Percentiles rank a stretch among this genome's conserved stretches.
Evolutionary conservation across 2,329 filamentous ascomycete species (phyloP).

Genomic region (Diaporthe ilicicola): DNA sequence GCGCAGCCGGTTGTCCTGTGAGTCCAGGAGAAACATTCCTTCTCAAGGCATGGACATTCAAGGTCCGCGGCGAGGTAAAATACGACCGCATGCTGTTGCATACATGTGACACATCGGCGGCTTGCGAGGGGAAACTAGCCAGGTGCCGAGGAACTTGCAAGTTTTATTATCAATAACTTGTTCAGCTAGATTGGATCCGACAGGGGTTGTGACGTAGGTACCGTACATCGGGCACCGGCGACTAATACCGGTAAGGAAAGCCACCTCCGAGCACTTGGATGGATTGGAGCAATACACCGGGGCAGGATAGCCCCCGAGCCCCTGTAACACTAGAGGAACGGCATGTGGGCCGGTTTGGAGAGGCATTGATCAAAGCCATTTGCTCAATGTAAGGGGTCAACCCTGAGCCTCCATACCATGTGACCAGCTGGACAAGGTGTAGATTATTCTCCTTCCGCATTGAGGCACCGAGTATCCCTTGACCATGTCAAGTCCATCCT

Average conservation of each 20-base stretch:
- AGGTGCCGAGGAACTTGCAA: slow-evolving; percentile 12
- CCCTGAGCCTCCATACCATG: neutral
- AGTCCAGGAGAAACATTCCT: neutral
- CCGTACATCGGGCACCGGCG: neutral
- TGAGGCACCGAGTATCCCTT: too few species aligned
- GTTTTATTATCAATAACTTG: neutral
- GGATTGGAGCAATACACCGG: neutral
- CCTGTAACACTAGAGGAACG: too few species aligned
- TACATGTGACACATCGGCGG: slow-evolving; percentile 11
- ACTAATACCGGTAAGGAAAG: neutral
- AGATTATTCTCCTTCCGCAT: too few species aligned
- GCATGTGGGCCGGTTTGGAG: neutral
- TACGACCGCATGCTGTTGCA: neutral
- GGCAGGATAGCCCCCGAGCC: too few species aligned
- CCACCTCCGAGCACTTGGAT: neutral
- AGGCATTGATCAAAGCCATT: too few species aligned
- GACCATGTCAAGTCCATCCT: too few species aligned
- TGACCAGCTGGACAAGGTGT: too few species aligned
- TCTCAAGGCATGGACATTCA: neutral
- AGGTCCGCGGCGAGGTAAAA: neutral
- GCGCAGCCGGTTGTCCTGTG: neutral
- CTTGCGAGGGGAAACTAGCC: neutral
- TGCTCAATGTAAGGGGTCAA: neutral
- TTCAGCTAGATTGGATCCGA: neutral
- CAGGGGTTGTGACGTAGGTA: slow-evolving; percentile 23